Conservation (phyloP, 2,329 filamentous ascomycete species). For the Diaporthe destruens region DNA sequence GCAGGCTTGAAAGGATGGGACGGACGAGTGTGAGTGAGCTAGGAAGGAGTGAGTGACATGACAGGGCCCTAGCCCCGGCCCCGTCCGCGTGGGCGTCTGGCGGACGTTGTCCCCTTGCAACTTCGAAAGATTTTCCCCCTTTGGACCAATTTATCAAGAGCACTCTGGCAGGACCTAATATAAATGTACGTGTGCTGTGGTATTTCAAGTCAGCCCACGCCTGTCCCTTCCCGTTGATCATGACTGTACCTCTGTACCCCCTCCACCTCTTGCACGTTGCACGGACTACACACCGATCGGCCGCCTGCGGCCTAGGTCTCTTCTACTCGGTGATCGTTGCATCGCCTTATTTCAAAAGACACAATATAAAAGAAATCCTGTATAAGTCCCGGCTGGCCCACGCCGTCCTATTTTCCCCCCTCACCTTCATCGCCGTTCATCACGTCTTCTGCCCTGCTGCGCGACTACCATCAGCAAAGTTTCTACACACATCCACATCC, state of each 20-base stretch:
- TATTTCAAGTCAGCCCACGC: constrained; percentile 11
- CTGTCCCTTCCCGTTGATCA: constrained; percentile 30
- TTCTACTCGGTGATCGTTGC: constrained; percentile 29
- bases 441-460: constrained; percentile 12
- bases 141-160: constrained; percentile 14
- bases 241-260: neutral
- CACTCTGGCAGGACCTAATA: constrained; percentile 10
- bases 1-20: no score
- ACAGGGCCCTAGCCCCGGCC: constrained; percentile 29
- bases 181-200: constrained; percentile 8
- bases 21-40: neutral
- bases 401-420: neutral
- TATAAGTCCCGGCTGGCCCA: constrained; percentile 34
- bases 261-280: constrained; percentile 29
- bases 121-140: constrained; percentile 22
- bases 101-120: constrained; percentile 8
- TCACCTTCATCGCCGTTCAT: constrained; percentile 13
- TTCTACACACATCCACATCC: constrained; percentile 19
- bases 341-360: constrained; percentile 22
- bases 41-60: constrained; percentile 5
- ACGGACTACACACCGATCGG: constrained; percentile 35
- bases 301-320: constrained; percentile 16
- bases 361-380: neutral
- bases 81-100: constrained; percentile 26
- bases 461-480: neutral